Evolutionary conservation across 768 basidiomycete genomes (phyloP), one percentile per base, ranked within the genome.

Genomic region (Pleurotus giganteus): DNA sequence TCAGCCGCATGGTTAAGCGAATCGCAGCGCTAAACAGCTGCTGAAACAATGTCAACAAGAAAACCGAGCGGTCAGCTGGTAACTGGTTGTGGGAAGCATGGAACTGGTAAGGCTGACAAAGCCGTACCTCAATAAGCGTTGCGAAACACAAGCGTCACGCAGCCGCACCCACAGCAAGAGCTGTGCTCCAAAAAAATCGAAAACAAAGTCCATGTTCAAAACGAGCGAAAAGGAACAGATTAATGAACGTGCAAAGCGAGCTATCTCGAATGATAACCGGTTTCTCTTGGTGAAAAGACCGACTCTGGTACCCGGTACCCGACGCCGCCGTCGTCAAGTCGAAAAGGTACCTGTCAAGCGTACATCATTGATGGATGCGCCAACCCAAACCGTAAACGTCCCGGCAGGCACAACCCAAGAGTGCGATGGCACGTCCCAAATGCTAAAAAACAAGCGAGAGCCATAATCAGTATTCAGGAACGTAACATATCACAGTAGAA

Each of bases 331-430:
- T 45, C 23, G 46, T 47, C 27, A 32, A 28, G 46, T 36, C 54
- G 44, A 61, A 21, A 61, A 61, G 19, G 54, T 57, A 6, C 60
- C 60, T 47, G 58, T 53, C 12, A 61, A 45, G 2, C 60, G 53
- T 2, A 59, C 45, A 36, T 59, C 58, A 5, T 56, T 55, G 36
- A 59, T 61, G 8, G 60, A 61, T 27, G 60, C 60, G 54, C 60
- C 60, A 8, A 61, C 50, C 15, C 36, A 21, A 4, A 61, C 50
- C 0, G 53, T 54, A 36, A 61, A 61, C 11, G 54, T 59, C 15
- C 60, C 60, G 29, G 56, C 26, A 5, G 60, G 60, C 4, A 53
- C 43, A 17, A 59, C 31, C 21, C 37, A 39, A 5, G 47, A n/a
- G 29, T 41, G 36, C 28, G 46, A 28, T 24, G 26, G 23, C 17